Evolutionary conservation across 225 moss, liverwort and hornwort species (phyloP).

Genomic region (Climacium dendroides): DNA sequence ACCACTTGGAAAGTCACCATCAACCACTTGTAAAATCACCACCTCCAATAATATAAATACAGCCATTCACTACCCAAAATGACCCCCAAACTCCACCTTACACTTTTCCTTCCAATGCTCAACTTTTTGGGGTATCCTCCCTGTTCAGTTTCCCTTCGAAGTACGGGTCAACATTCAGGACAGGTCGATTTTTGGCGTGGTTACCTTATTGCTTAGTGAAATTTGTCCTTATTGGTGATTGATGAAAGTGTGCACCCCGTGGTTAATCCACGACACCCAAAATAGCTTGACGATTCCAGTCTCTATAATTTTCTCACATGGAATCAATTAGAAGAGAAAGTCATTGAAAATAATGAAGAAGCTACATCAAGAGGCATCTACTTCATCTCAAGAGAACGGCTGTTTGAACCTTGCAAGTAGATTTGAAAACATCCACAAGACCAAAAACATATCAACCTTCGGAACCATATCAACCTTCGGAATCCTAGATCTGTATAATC

Average conservation of each 20-base stretch:
- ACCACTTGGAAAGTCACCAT: too few relatives aligned
- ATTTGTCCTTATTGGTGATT: background rate
- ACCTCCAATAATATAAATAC: too few relatives aligned
- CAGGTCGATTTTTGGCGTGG: background rate
- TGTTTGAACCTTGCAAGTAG: background rate
- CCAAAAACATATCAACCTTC: background rate
- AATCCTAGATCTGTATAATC: background rate
- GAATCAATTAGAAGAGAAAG: background rate
- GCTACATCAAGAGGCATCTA: background rate
- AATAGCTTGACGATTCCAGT: background rate
- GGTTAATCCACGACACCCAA: too few relatives aligned
- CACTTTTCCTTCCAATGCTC: too few relatives aligned
- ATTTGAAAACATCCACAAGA: background rate
- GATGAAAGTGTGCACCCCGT: background rate
- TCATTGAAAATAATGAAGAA: background rate
- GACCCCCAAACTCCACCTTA: too few relatives aligned
- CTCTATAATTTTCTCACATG: background rate
- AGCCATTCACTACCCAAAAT: too few relatives aligned
- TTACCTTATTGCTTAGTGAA: too few relatives aligned
- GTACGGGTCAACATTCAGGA: too few relatives aligned
- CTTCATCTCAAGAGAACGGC: background rate
- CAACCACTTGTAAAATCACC: too few relatives aligned
- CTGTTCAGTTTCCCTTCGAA: background rate
- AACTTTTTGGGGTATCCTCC: background rate
- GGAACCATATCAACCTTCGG: background rate